phyloP scores from a whole-genome alignment of 2,329 filamentous ascomycete genomes.

The Thelonectria blattea region DNA sequence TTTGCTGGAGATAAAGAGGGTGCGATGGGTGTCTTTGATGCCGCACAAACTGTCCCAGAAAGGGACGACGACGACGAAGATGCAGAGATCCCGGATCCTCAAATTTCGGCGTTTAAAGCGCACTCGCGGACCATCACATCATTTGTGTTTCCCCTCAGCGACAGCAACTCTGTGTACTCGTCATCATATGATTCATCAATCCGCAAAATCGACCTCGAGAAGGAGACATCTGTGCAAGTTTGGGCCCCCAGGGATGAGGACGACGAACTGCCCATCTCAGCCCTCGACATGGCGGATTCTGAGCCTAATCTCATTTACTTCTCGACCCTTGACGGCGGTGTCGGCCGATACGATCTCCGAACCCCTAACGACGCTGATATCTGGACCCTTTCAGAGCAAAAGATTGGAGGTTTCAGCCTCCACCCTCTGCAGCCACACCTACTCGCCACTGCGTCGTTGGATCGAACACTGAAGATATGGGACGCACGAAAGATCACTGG shows the following conservation, averaged over 20 bases:
- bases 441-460: slow-evolving; percentile 86
- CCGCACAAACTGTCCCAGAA: slow-evolving; percentile 70
- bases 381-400: slow-evolving; percentile 84
- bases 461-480: slow-evolving; percentile 91
- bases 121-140: slow-evolving; percentile 88
- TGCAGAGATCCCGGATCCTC: slow-evolving; percentile 69
- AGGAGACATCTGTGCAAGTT: slow-evolving; percentile 78
- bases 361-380: slow-evolving; percentile 63
- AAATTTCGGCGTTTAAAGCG: slow-evolving; percentile 88
- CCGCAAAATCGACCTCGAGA: slow-evolving; percentile 81
- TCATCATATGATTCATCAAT: slow-evolving; percentile 94
- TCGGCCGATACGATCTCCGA: slow-evolving; percentile 83
- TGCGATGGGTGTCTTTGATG: slow-evolving; percentile 89
- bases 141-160: slow-evolving; percentile 77
- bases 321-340: slow-evolving; percentile 80
- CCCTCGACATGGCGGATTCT: slow-evolving; percentile 76
- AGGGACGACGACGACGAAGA: slow-evolving; percentile 73
- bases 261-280: slow-evolving; percentile 81
- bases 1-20: slow-evolving; percentile 96
- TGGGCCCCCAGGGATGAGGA: slow-evolving; percentile 75
- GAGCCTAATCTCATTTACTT: slow-evolving; percentile 82
- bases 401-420: slow-evolving; percentile 92
- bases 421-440: slow-evolving; percentile 82
- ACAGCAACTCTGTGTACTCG: slow-evolving; percentile 78
- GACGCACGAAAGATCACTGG: slow-evolving; percentile 81